These are phyloP conservation scores for Aegle marmelos DNA, from an alignment of 345 rosid genomes.

Conservation along the genomic window DNA sequence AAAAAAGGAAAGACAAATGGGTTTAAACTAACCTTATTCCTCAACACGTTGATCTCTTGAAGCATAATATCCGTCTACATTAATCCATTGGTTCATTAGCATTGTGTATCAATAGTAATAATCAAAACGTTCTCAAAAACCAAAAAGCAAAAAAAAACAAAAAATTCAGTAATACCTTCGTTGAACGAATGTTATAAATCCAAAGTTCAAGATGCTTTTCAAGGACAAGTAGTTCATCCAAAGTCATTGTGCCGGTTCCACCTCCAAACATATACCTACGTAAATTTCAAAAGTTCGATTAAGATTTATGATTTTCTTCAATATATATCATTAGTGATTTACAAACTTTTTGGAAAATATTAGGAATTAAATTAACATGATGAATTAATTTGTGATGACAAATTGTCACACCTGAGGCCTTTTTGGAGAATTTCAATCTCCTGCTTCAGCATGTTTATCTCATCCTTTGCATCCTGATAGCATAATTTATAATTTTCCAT, in stretches of 20 bases:
- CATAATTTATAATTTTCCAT: background rate
- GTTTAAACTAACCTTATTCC: conserved; percentile 56
- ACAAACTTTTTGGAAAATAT: too few species aligned
- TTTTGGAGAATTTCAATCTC: conserved; percentile 73
- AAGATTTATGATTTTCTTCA: too few species aligned
- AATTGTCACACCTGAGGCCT: conserved; percentile 52
- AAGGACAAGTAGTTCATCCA: conserved; percentile 66
- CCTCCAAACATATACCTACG: conserved; percentile 81
- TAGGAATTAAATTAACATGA: too few species aligned
- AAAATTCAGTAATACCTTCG: conserved; percentile 51
- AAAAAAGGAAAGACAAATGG: background rate
- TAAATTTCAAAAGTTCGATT: background rate
- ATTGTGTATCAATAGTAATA: background rate
- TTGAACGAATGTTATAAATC: conserved; percentile 76
- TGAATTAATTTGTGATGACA: too few species aligned
- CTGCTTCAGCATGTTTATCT: conserved; percentile 60
- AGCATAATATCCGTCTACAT: conserved; percentile 72
- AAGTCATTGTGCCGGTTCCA: conserved; percentile 57
- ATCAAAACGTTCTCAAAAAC: background rate
- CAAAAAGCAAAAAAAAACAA: too few species aligned
- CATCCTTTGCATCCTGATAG: conserved; percentile 50
- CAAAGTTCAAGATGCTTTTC: conserved; percentile 88
- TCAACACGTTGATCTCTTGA: conserved; percentile 76
- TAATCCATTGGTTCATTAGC: background rate
- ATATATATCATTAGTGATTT: too few species aligned